Conservation (phyloP, 2,329 filamentous ascomycete species). For the Aspergillus fumigatiaffinis region DNA sequence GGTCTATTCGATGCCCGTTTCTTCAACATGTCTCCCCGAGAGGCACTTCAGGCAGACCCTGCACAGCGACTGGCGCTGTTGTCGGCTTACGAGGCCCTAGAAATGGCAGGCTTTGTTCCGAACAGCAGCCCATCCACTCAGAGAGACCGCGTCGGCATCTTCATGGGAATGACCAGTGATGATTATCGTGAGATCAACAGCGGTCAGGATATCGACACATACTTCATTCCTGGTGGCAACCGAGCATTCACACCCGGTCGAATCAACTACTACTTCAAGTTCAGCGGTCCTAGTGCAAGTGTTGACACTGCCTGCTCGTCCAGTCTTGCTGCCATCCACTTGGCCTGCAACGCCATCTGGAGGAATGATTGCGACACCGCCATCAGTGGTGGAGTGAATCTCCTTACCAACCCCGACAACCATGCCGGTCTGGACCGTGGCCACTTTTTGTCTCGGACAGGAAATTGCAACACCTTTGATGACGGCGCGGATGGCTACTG, state of each 20-base stretch:
- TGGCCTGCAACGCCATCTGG: conserved; percentile 69
- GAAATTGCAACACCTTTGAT: conserved; percentile 49
- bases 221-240: conserved; percentile 61
- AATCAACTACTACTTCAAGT: conserved; percentile 74
- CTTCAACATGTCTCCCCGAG: conserved; percentile 74
- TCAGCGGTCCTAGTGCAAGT: conserved; percentile 65
- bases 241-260: conserved; percentile 58
- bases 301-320: conserved; percentile 75
- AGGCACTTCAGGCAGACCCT: conserved; percentile 67
- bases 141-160: conserved; percentile 61
- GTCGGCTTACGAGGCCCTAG: conserved; percentile 66
- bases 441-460: conserved; percentile 28
- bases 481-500: conserved; percentile 52
- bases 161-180: conserved; percentile 69
- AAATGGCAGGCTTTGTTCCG: conserved; percentile 16
- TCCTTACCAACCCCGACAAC: conserved; percentile 72
- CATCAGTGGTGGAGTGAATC: conserved; percentile 69
- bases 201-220: conserved; percentile 64
- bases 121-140: conserved; percentile 65
- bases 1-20: conserved; percentile 69
- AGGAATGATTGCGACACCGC: conserved; percentile 73
- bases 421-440: conserved; percentile 65
- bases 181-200: conserved; percentile 67
- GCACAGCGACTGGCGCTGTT: conserved; percentile 51
- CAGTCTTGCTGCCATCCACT: conserved; percentile 64